A percentile compares a stretch with the other conserved stretches of the same genome.
Conservation (phyloP, 768 basidiomycete species). For the Zangia roseola region DNA sequence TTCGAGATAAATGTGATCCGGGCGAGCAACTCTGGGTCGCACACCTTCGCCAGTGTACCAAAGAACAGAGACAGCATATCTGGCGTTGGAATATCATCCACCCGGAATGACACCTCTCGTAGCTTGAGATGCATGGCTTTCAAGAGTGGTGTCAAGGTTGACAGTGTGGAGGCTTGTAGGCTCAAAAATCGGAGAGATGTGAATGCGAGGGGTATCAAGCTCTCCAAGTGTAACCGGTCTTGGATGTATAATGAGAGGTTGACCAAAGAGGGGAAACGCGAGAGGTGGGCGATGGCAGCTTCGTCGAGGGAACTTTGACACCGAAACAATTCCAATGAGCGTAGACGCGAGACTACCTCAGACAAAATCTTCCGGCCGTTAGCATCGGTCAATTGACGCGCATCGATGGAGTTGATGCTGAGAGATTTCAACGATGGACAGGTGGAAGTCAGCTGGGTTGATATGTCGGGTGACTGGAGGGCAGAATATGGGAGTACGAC, state of each 20-base stretch:
- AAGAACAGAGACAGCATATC: constrained; percentile 25
- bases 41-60: constrained; percentile 14
- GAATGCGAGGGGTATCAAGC: constrained; percentile 16
- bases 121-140: constrained; percentile 19
- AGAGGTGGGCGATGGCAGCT: constrained; percentile 15
- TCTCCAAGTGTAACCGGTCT: constrained; percentile 16
- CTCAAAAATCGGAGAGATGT: constrained; percentile 8
- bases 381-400: constrained; percentile 17
- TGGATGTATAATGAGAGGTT: constrained; percentile 18
- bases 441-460: constrained; percentile 13
- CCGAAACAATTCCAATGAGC: constrained; percentile 11
- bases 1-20: constrained; percentile 8
- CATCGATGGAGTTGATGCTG: constrained; percentile 6
- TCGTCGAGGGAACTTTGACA: constrained; percentile 23
- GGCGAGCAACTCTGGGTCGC: constrained; percentile 5
- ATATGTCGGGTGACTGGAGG: constrained; percentile 16
- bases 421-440: constrained; percentile 21
- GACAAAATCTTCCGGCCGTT: too few species aligned
- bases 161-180: constrained; percentile 9
- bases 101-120: constrained; percentile 12
- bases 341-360: constrained; percentile 11
- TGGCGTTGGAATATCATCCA: constrained; percentile 4
- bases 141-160: constrained; percentile 19
- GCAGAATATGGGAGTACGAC: constrained; percentile 9
- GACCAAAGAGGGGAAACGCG: constrained; percentile 17